These are phyloP conservation scores for Rubroshorea leprosula DNA, from an alignment of 345 rosid species.

Conservation along the genomic window DNA sequence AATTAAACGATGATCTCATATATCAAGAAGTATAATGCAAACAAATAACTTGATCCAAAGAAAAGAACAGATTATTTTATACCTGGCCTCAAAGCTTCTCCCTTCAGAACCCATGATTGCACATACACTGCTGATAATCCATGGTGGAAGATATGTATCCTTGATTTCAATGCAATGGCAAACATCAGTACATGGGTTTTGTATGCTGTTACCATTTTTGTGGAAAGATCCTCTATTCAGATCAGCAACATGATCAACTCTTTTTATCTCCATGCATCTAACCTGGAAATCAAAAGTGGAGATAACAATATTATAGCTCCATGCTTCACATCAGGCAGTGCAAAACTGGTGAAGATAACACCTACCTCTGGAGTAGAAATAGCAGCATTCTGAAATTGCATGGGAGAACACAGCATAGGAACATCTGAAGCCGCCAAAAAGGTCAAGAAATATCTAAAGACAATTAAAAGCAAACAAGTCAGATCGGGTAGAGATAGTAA, in stretches of 20 bases:
- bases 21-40: too few species aligned
- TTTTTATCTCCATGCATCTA: constrained; percentile 61
- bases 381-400: constrained; percentile 78
- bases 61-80: constrained; percentile 1
- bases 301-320: constrained; percentile 5
- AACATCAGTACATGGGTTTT: constrained; percentile 23
- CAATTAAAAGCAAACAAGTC: constrained; percentile 21
- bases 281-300: constrained; percentile 46
- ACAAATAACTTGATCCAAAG: neutral
- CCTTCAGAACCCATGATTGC: constrained; percentile 46
- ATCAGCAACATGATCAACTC: constrained; percentile 30
- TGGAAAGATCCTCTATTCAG: constrained; percentile 18
- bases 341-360: neutral
- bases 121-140: constrained; percentile 76
- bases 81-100: constrained; percentile 77
- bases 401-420: constrained; percentile 72
- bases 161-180: constrained; percentile 59
- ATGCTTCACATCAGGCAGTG: constrained; percentile 2
- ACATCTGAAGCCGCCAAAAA: constrained; percentile 63
- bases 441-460: constrained; percentile 61
- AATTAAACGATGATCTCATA: too few species aligned
- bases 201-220: constrained; percentile 20
- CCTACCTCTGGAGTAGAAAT: constrained; percentile 82
- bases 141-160: constrained; percentile 68
- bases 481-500: neutral